Conservation (phyloP, 1,284 basidiomycete genomes). For the Cryptococcus sp. region DNA sequence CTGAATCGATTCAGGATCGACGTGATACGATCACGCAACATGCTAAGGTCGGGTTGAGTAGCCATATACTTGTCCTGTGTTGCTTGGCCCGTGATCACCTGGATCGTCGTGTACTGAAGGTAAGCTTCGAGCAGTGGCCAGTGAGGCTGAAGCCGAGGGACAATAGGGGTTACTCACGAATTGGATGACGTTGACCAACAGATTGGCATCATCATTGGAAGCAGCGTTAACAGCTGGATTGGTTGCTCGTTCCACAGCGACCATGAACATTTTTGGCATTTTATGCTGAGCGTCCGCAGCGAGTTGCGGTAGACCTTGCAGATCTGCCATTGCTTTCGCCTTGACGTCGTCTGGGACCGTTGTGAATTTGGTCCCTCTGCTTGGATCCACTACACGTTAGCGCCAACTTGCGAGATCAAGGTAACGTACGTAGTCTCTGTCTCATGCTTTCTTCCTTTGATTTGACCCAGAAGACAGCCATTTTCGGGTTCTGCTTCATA, state of each 20-base stretch:
- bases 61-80: constrained; percentile 17
- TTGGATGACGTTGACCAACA: constrained; percentile 7
- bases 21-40: constrained; percentile 8
- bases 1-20: constrained; percentile 6
- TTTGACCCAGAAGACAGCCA: neutral
- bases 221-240: neutral
- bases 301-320: constrained; percentile 5
- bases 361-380: neutral
- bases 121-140: neutral
- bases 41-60: constrained; percentile 9
- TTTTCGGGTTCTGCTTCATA: neutral
- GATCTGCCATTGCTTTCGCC: constrained; percentile 9
- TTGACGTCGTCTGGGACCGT: constrained; percentile 3
- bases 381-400: neutral
- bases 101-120: constrained; percentile 20
- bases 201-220: constrained; percentile 5
- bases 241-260: constrained; percentile 6
- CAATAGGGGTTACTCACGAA: constrained; percentile 7
- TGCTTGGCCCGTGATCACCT: constrained; percentile 14
- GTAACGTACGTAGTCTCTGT: neutral
- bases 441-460: neutral
- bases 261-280: constrained; percentile 11
- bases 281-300: constrained; percentile 17
- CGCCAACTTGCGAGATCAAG: neutral
- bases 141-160: no score